A percentile compares a stretch with the other conserved stretches of the same genome.
Evolutionary conservation across 495 filamentous ascomycete species (phyloP).

Genomic region (Aspergillus carlsbadensis): DNA sequence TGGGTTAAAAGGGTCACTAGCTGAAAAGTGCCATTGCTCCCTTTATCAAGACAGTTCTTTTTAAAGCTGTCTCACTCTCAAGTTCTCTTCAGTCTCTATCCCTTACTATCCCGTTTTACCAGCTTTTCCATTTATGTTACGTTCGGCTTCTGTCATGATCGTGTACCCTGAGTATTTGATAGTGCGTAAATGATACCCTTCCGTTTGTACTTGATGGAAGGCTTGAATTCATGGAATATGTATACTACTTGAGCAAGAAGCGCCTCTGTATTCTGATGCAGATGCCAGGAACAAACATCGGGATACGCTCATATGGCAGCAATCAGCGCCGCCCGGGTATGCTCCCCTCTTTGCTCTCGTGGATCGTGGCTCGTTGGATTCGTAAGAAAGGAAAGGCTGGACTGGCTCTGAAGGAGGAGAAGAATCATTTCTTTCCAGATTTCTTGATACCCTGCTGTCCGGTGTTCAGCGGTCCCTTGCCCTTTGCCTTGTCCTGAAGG

Average conservation of each 20-base stretch:
- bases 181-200: constrained; percentile 21
- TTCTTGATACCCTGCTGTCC: constrained; percentile 86
- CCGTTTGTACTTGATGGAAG: constrained; percentile 2
- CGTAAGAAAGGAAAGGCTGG: constrained; percentile 23
- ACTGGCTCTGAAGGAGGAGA: not conserved
- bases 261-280: constrained; percentile 8
- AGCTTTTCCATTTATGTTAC: constrained; percentile 1
- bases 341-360: constrained; percentile 16
- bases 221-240: not conserved
- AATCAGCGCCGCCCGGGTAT: constrained; percentile 15
- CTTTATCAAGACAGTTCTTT: not conserved
- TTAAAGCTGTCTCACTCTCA: not conserved
- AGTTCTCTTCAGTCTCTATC: not conserved
- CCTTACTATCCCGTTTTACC: not conserved
- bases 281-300: constrained; percentile 5
- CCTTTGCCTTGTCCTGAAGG: constrained; percentile 61
- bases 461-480: constrained; percentile 65
- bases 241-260: constrained; percentile 6
- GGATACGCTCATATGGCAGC: constrained; percentile 15
- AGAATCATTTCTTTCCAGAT: constrained; percentile 76
- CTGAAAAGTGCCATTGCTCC: constrained; percentile 22
- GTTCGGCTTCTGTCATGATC: no score
- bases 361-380: constrained; percentile 36
- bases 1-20: constrained; percentile 77
- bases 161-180: constrained; percentile 3